Evolutionary conservation across 768 basidiomycete genomes (phyloP).

Genomic region (Boletus vinaceobasis): DNA sequence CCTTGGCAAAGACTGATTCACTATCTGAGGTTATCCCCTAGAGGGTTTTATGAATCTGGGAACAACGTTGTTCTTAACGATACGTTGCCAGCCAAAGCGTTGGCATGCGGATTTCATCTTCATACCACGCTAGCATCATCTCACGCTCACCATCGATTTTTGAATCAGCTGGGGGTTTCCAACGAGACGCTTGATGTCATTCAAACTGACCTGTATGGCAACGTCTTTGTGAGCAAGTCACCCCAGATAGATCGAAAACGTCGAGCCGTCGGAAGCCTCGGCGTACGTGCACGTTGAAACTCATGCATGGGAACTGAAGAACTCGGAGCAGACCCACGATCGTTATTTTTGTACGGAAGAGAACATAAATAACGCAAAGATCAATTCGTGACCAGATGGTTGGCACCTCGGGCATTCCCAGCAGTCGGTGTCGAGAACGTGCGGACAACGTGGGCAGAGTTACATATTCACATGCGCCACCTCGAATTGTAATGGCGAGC

Average conservation of each 20-base stretch:
- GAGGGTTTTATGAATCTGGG: conserved; percentile 11
- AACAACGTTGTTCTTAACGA: not conserved
- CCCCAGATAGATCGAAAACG: not conserved
- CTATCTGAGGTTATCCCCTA: not conserved
- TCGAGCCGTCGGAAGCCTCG: not conserved
- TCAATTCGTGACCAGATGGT: not conserved
- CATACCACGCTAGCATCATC: not conserved
- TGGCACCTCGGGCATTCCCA: conserved; percentile 7
- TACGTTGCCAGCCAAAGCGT: conserved; percentile 1
- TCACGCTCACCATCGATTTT: not conserved
- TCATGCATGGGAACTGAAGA: conserved; percentile 8
- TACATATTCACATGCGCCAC: not conserved
- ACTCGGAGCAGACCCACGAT: conserved; percentile 1
- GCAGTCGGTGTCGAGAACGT: conserved; percentile 2
- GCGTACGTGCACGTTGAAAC: not conserved
- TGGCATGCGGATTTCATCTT: conserved; percentile 6
- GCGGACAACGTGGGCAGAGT: conserved; percentile 5
- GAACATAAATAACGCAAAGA: not conserved
- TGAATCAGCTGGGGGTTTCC: not conserved
- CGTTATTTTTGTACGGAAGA: conserved; percentile 12
- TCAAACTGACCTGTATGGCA: not conserved
- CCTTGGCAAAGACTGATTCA: not conserved
- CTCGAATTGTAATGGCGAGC: not conserved
- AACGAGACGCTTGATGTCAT: not conserved
- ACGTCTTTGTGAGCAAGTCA: not conserved